A percentile compares a stretch with the other conserved stretches of the same genome.
phyloP scores from a whole-genome alignment of 371 early-diverging fungal genomes.

The Mortierella sp. region DNA sequence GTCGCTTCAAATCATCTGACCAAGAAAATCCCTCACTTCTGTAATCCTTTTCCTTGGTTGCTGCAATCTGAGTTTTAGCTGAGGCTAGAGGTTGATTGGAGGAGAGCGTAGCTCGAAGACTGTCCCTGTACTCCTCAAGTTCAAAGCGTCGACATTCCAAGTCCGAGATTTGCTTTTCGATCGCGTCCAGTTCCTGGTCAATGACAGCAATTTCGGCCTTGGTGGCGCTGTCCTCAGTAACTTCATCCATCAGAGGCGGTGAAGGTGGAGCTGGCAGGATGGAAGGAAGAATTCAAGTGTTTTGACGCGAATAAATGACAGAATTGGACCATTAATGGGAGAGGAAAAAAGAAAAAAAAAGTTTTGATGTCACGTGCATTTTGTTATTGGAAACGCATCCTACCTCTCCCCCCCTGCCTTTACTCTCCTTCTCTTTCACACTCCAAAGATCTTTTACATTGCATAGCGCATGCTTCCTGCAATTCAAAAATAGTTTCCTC shows the following conservation, averaged over 20 bases:
- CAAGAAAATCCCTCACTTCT: slow-evolving; percentile 62
- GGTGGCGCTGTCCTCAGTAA: slow-evolving; percentile 7
- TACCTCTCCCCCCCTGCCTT: neutral
- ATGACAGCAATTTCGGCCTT: slow-evolving; percentile 31
- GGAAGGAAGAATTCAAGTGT: too few species aligned
- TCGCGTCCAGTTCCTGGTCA: slow-evolving; percentile 26
- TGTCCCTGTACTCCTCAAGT: slow-evolving; percentile 34
- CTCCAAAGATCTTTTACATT: too few species aligned
- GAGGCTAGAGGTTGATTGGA: neutral
- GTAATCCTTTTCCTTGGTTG: slow-evolving; percentile 44
- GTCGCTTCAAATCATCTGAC: slow-evolving; percentile 58
- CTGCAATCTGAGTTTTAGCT: neutral
- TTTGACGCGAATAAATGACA: too few species aligned
- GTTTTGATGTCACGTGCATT: neutral
- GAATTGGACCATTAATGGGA: neutral
- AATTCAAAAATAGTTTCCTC: neutral
- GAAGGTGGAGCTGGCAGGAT: neutral
- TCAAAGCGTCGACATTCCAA: slow-evolving; percentile 34
- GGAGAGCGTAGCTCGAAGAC: slow-evolving; percentile 10
- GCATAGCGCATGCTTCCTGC: neutral
- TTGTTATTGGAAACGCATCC: neutral
- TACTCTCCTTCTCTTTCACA: neutral
- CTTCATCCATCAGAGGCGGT: neutral
- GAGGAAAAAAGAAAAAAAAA: too few species aligned
- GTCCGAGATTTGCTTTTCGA: slow-evolving; percentile 39